These are phyloP conservation scores for Pistacia atlantica DNA, from an alignment of 345 rosid genomes.

Conservation along the genomic window DNA sequence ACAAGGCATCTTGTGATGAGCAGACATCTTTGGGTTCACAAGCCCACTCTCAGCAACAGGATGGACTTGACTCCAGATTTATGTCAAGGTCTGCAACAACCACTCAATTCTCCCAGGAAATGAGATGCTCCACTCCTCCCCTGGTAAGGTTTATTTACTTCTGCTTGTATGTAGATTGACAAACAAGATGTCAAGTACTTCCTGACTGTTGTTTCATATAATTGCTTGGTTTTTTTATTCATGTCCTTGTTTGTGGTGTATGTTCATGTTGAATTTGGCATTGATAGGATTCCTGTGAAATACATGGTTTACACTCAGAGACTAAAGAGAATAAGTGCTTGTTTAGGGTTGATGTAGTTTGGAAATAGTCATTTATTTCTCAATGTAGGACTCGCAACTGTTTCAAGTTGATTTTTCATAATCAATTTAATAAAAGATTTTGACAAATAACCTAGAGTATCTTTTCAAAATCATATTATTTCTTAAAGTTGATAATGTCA, in stretches of 20 bases:
- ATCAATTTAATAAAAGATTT: no score
- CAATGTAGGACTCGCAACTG: no score
- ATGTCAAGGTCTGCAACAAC: slow-evolving; percentile 20
- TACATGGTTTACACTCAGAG: background rate
- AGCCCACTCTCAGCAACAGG: slow-evolving; percentile 27
- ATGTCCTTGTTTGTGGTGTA: background rate
- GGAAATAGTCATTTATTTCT: no score
- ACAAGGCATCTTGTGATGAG: slow-evolving; percentile 32
- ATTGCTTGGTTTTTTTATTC: background rate
- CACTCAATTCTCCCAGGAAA: slow-evolving; percentile 34
- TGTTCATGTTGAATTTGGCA: background rate
- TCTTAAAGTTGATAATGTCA: no score
- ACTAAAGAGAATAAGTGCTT: background rate
- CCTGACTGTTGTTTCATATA: background rate
- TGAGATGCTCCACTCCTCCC: slow-evolving; percentile 27
- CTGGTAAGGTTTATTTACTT: slow-evolving; percentile 32
- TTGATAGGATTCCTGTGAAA: background rate
- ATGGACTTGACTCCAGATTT: slow-evolving; percentile 26
- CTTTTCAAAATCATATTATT: no score
- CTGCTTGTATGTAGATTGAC: background rate
- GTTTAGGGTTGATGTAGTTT: background rate
- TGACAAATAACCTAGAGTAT: no score
- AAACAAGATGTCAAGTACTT: background rate
- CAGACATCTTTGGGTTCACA: slow-evolving; percentile 22
- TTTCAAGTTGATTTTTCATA: no score